Conservation (phyloP, 495 filamentous ascomycete species). For the Aspergillus indologenus region DNA sequence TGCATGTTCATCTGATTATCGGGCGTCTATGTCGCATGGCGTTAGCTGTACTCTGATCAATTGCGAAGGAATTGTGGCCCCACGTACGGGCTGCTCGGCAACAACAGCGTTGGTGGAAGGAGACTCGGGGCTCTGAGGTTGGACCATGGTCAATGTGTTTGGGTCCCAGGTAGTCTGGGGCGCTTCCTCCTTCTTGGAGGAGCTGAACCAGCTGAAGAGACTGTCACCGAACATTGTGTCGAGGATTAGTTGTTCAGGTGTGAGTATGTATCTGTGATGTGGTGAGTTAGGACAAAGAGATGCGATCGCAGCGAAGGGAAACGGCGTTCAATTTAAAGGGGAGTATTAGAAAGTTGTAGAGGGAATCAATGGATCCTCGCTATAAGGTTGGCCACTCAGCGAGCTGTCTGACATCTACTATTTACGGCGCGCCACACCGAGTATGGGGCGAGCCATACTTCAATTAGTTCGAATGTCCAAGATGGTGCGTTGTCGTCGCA, state of each 20-base stretch:
- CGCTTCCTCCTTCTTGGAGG: slow-evolving; percentile 3
- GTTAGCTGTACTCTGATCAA: not conserved
- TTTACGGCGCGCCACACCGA: not conserved
- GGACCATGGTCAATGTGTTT: slow-evolving; percentile 4
- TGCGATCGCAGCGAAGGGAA: not conserved
- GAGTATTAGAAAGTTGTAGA: too few relatives aligned
- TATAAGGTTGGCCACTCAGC: slow-evolving; percentile 1
- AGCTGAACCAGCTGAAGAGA: slow-evolving; percentile 1
- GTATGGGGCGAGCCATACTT: slow-evolving; percentile 4
- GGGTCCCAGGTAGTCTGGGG: slow-evolving; percentile 4
- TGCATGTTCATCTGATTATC: not conserved
- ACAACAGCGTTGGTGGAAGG: not conserved
- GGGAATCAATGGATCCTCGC: not conserved
- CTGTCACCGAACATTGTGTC: slow-evolving; percentile 2
- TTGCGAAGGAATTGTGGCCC: not conserved
- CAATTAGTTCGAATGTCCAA: slow-evolving; percentile 1
- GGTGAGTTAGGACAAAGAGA: not conserved
- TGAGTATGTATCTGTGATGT: not conserved
- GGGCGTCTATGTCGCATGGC: not conserved
- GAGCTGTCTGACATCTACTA: too few relatives aligned
- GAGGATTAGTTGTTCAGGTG: not conserved
- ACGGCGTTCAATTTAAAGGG: too few relatives aligned
- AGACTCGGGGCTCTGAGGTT: not conserved
- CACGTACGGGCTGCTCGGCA: slow-evolving; percentile 2
- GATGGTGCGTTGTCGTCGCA: not conserved